These are phyloP conservation scores for Isatis tinctoria DNA, from an alignment of 345 rosid species.

Conservation along the genomic window DNA sequence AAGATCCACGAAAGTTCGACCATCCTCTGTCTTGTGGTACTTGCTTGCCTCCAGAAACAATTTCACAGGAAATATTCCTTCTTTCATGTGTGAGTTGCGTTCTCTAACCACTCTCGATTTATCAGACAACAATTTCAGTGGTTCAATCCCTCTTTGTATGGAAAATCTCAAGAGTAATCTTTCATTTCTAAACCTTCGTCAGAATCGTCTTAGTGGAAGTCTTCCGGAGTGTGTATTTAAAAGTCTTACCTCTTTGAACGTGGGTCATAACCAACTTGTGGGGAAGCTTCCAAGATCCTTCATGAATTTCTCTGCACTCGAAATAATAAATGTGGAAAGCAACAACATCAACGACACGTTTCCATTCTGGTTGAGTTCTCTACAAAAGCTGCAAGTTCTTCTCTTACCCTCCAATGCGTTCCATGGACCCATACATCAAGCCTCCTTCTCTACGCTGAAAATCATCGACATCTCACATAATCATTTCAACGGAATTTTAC, in stretches of 20 bases:
- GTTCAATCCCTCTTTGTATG: not conserved
- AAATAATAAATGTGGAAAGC: slow-evolving; percentile 11
- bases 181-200: not conserved
- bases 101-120: not conserved
- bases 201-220: not conserved
- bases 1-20: not conserved
- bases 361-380: not conserved
- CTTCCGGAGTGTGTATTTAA: slow-evolving; percentile 2
- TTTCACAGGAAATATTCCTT: not conserved
- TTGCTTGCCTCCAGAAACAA: not conserved
- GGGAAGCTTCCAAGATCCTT: slow-evolving; percentile 29
- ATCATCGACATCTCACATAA: not conserved
- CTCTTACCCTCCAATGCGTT: not conserved
- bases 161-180: not conserved
- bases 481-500: not conserved
- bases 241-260: slow-evolving; percentile 13
- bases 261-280: slow-evolving; percentile 13
- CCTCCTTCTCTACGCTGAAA: not conserved
- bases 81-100: not conserved
- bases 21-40: not conserved
- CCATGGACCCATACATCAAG: not conserved
- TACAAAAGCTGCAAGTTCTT: not conserved
- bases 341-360: not conserved
- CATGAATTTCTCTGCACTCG: not conserved
- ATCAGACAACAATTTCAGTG: not conserved